Evolutionary conservation across 2,329 filamentous ascomycete genomes (phyloP), one percentile per base, ranked within the genome.

Genomic region (Daldinia eschscholtzii): DNA sequence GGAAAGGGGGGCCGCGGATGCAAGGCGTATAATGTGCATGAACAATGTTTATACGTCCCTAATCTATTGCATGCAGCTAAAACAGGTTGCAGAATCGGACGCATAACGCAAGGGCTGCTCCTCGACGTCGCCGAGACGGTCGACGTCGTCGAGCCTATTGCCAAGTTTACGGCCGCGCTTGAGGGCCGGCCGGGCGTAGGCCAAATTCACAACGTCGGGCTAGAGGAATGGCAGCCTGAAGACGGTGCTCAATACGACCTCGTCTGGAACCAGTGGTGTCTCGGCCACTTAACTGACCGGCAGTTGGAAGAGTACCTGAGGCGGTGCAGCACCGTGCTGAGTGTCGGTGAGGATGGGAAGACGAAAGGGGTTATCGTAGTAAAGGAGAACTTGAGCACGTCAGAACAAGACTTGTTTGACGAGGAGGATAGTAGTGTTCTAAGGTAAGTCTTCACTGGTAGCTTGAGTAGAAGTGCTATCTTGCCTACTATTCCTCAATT

Each of bases 251-350:
- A 81, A 56, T 98, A 98, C 79, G 91, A 94, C 77, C 79, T 97
- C 52, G 89, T 98, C 68, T 97, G 93, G 93, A 91, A 88, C 59
- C 94, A 98, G 80, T 97, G 94, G 94, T 98, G 94, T 79, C 80
- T 95, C 6, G 92, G 93, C 26, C 91, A 98, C 79, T 82, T 97
- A 61, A 93, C 88, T 0, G 93, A 97, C 77, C 80, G 80, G 6
- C 89, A 97, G 78, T 78, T 98, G 3, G 83, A 92, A 0, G 82
- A 81, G 1, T 97, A 91, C 75, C 80, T 98, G 15, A 73, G 81
- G 63, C 84, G 88, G 28, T 92, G 92, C 77, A 86, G 84, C 55
- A 73, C 79, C 0, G 79, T 76, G 30, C 72, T 84, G 35, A 77
- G 75, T 13, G 73, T 77, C 6, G 75, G 71, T 9, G 80, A 79